Evolutionary conservation across 805 yeast species (phyloP).

Genomic region (Metschnikowia peoriensis): DNA sequence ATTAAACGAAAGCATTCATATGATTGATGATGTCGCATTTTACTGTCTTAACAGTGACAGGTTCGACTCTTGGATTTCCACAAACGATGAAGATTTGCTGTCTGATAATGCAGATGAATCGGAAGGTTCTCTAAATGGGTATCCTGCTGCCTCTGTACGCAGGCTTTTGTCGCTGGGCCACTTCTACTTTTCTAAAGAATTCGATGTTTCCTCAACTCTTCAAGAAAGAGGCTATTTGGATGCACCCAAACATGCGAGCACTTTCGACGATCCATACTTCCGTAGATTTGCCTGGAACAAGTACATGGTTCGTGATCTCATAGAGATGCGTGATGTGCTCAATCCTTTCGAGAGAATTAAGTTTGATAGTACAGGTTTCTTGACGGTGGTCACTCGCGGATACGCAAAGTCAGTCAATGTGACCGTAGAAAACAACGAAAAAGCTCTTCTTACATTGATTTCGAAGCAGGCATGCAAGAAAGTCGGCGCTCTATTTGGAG

Average conservation of each 20-base stretch:
- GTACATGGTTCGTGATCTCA: slow-evolving; percentile 44
- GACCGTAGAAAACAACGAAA: slow-evolving; percentile 26
- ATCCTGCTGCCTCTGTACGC: slow-evolving; percentile 46
- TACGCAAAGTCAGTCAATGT: slow-evolving; percentile 47
- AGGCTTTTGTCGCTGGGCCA: slow-evolving; percentile 46
- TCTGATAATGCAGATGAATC: slow-evolving; percentile 16
- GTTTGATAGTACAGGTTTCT: slow-evolving; percentile 48
- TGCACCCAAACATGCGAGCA: slow-evolving; percentile 14
- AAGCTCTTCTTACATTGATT: slow-evolving; percentile 46
- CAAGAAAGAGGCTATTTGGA: slow-evolving; percentile 42
- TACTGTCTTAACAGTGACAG: slow-evolving; percentile 58
- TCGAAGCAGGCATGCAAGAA: slow-evolving; percentile 51
- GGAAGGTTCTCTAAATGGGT: slow-evolving; percentile 18
- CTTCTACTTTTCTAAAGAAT: slow-evolving; percentile 47
- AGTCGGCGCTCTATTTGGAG: slow-evolving; percentile 52
- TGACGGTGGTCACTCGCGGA: slow-evolving; percentile 50
- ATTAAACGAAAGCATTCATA: slow-evolving; percentile 50
- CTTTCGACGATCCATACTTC: slow-evolving; percentile 38
- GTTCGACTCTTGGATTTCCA: slow-evolving; percentile 42
- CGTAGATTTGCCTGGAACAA: slow-evolving; percentile 52
- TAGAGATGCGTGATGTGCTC: slow-evolving; percentile 46
- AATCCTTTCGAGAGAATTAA: slow-evolving; percentile 35
- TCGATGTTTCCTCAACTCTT: slow-evolving; percentile 44
- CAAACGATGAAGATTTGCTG: slow-evolving; percentile 11
- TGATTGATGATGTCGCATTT: slow-evolving; percentile 60